Base-by-base conservation (phyloP, 176 grass and related monocot species). In the Hordeum marinum region DNA sequence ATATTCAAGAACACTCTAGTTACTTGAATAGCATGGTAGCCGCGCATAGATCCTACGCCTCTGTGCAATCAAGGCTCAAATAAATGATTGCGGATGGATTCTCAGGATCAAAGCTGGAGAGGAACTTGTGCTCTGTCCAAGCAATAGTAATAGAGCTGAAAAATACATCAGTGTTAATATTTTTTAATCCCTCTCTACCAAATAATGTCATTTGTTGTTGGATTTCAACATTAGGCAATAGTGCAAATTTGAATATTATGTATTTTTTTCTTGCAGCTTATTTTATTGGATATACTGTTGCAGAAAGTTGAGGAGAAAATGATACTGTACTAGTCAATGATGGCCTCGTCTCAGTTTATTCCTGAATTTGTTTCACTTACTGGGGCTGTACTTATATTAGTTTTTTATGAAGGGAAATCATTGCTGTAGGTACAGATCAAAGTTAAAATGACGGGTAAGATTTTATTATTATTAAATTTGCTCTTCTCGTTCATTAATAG, bases 1-100 rank as follows among this genome's bases (percentile, higher is more conserved):
- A 86, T 98, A 95, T 87, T 95, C 92, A 9, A 92, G 91, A 67
- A 90, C 87, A 79, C 83, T 95, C 39, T 98, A 93, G 83, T 79
- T 85, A 6, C 37, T 63, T 60, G 42, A 71, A 40, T 80, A 36
- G 17, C 70, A 13, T 67, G 70, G 40, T 48, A 73, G 24, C 41
- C 4, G 24, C 40, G 14, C 3, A 3, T 41, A 48, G 48, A 74
- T 74, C 71, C 24, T 26, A 23, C 12, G 12, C 23, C 24, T 46
- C 24, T 74, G 43, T 73, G 24, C 14, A 74, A 74, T 29, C 18
- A 26, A 29, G 41, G 42, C 13, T 74, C 70, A 48, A 73, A 26
- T 48, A 25, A n/a, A 59, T n/a, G 55, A 59, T n/a, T 29, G 26
- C 1, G 3, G 45, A 29, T 74, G 7, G 24, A 74, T 42, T 27